Base-by-base conservation (phyloP, 768 basidiomycete genomes). In the Agaricus blazei region DNA sequence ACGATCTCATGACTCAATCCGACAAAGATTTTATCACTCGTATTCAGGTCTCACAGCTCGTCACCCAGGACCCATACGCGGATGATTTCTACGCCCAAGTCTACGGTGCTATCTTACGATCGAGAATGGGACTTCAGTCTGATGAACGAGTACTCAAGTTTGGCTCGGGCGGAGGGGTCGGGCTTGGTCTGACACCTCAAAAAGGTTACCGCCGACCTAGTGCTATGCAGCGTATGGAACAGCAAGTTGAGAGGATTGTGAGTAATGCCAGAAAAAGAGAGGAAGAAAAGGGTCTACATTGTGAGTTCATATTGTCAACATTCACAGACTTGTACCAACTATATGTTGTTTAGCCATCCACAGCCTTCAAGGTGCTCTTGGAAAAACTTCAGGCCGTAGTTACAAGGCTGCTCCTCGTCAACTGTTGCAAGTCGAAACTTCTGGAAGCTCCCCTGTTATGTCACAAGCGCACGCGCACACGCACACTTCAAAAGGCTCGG, bases 21-120 rank as follows among this genome's bases (percentile, higher is more conserved):
- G 97, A 99, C 77, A 98, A 98, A 73, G 97, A 98, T 66, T 99
- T 98, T 67, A 98, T 99, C 72, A 98, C 97, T 36, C 86, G 97
- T 26, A 98, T 99, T 59, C 97, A 99, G 69, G 92, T 99, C 34
- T 98, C 96, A 1, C 97, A 98, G 65, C 88, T 98, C 41, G 94
- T 97, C 43, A 96, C 94, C 5, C 87, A 91, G 64, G 97, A 99
- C 71, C 97, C 97, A 0, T 98, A 96, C 69, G 85, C 91, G 31
- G 96, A 98, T 60, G 97, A 99, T 68, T 99, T 98, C 68, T 99
- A 99, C 65, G 97, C 94, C 9, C 95, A 98, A 70, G 94, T 98
- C 2, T 94, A 91, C 65, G 87, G 90, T 38, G 90, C 91, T 1
- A 82, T 96, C 56, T 64, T 91, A 50, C 85, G 93, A 44, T 87